A percentile compares a stretch with the other conserved stretches of the same genome.
phyloP scores from a whole-genome alignment of 495 filamentous ascomycete genomes.

The Penicillium canescens region DNA sequence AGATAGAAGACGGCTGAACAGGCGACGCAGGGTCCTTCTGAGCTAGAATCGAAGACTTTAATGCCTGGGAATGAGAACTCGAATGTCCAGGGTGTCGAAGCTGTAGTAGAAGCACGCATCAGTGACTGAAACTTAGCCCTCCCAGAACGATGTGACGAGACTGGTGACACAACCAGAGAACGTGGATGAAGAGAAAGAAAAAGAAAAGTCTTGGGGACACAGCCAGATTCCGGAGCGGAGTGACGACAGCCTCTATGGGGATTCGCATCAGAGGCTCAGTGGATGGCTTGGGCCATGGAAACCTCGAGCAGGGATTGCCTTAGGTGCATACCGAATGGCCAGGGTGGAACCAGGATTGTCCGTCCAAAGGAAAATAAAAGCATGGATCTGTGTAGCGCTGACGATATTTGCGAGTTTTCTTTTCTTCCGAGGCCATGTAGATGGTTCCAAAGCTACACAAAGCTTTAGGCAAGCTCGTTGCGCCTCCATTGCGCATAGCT shows the following conservation, averaged over 20 bases:
- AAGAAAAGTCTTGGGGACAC: constrained; percentile 15
- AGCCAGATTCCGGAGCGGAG: constrained; percentile 20
- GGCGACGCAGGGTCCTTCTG: constrained; percentile 58
- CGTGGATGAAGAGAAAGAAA: constrained; percentile 15
- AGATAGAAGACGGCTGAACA: constrained; percentile 34
- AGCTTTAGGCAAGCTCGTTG: constrained; percentile 8
- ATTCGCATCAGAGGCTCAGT: constrained; percentile 10
- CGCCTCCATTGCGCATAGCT: neutral
- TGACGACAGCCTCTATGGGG: constrained; percentile 17
- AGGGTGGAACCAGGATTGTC: constrained; percentile 25
- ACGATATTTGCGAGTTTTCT: constrained; percentile 16
- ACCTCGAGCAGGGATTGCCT: constrained; percentile 26
- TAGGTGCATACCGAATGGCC: constrained; percentile 22
- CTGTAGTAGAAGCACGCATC: constrained; percentile 27
- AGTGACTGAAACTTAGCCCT: constrained; percentile 19
- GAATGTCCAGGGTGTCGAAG: constrained; percentile 34
- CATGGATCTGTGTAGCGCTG: constrained; percentile 27
- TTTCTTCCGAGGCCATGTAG: constrained; percentile 23
- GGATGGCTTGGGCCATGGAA: constrained; percentile 14
- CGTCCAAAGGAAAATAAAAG: constrained; percentile 22
- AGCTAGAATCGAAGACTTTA: constrained; percentile 62
- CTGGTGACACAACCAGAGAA: constrained; percentile 26
- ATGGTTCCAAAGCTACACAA: constrained; percentile 3
- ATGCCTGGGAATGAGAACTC: constrained; percentile 38
- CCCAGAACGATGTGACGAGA: constrained; percentile 14